phyloP scores from a whole-genome alignment of 441 rosid species.

The Populus hybrid region DNA sequence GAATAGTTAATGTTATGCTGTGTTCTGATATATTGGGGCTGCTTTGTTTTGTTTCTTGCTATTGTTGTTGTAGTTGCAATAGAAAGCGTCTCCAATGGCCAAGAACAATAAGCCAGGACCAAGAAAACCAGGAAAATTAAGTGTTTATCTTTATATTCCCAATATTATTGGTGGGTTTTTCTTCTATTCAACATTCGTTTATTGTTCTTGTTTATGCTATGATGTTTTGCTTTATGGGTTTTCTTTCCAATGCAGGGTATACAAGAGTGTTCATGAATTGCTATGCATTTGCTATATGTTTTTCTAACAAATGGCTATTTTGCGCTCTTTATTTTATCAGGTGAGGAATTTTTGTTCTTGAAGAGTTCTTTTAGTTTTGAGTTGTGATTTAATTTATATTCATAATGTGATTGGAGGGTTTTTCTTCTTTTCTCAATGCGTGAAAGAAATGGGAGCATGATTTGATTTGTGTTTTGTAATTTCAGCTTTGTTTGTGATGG shows the following conservation, averaged over 20 bases:
- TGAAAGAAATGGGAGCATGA: conserved; percentile 1
- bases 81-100: conserved; percentile 42
- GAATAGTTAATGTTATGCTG: background rate
- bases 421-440: background rate
- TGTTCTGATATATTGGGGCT: conserved; percentile 3
- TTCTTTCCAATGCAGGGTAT: conserved; percentile 49
- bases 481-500: conserved; percentile 96
- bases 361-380: background rate
- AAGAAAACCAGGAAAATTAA: conserved; percentile 43
- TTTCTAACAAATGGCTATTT: conserved; percentile 76
- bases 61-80: background rate
- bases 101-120: conserved; percentile 34
- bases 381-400: background rate
- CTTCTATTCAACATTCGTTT: background rate
- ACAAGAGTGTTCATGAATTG: conserved; percentile 77
- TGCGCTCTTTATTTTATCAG: conserved; percentile 73
- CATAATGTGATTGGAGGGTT: background rate
- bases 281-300: conserved; percentile 81
- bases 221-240: background rate
- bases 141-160: conserved; percentile 83
- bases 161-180: conserved; percentile 64
- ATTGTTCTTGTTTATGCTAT: background rate
- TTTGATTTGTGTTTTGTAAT: conserved; percentile 2
- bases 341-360: conserved; percentile 30
- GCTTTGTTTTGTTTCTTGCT: background rate